Conservation (phyloP, 1,139 yeast species). For the Geotrichum siamense region DNA sequence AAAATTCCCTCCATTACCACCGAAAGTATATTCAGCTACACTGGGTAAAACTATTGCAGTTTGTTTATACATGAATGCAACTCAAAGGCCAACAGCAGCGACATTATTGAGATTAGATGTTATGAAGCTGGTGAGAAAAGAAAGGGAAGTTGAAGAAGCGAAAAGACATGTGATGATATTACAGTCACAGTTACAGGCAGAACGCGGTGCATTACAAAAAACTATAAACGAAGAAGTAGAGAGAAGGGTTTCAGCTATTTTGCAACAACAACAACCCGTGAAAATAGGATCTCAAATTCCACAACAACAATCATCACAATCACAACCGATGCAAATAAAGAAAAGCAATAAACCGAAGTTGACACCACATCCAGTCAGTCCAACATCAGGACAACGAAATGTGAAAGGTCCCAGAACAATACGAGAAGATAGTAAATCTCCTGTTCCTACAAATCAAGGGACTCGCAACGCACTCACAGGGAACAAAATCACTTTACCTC, state of each 20-base stretch:
- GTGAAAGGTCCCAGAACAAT: constrained; percentile 15
- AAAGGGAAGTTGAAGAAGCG: constrained; percentile 49
- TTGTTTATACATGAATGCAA: constrained; percentile 70
- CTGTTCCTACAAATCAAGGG: constrained; percentile 3
- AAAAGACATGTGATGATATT: constrained; percentile 22
- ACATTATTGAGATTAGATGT: constrained; percentile 69
- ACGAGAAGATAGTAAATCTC: constrained; percentile 4
- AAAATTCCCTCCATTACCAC: constrained; percentile 52
- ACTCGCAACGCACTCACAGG: background rate
- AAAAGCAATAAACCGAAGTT: too few species aligned
- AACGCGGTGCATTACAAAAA: constrained; percentile 23
- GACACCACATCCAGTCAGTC: background rate
- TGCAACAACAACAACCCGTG: constrained; percentile 3
- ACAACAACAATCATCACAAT: background rate
- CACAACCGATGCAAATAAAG: background rate
- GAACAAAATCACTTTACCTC: background rate
- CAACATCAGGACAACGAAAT: constrained; percentile 5
- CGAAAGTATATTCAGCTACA: constrained; percentile 67
- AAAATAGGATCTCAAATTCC: background rate
- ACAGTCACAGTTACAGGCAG: constrained; percentile 23
- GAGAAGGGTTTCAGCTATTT: constrained; percentile 20
- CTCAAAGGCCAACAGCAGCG: constrained; percentile 67
- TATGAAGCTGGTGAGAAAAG: constrained; percentile 73
- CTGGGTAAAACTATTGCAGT: constrained; percentile 63
- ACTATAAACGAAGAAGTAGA: constrained; percentile 28